Evolutionary conservation across 441 rosid species (phyloP).

Genomic region (Eutrema salsugineum): DNA sequence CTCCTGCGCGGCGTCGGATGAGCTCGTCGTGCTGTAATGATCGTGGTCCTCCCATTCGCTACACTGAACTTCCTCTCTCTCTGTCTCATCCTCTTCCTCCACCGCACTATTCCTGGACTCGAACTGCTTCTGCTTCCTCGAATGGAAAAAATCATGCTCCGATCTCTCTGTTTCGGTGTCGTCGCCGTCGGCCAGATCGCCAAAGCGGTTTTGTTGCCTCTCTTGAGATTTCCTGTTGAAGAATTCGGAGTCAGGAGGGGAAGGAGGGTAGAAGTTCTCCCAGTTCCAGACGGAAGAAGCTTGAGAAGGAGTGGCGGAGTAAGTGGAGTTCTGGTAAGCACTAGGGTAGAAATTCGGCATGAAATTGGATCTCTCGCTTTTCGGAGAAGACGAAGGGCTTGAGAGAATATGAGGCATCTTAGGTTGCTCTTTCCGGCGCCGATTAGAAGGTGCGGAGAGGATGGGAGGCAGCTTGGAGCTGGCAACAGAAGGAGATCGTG

Average conservation of each 20-base stretch:
- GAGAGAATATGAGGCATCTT: slow-evolving; percentile 91
- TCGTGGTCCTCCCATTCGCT: slow-evolving; percentile 92
- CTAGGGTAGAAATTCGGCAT: slow-evolving; percentile 48
- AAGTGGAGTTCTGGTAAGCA: slow-evolving; percentile 64
- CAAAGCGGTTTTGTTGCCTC: slow-evolving; percentile 28
- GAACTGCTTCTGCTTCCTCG: slow-evolving; percentile 19
- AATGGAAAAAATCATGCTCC: slow-evolving; percentile 56
- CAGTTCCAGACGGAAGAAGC: slow-evolving; percentile 94
- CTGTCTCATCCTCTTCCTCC: slow-evolving; percentile 47
- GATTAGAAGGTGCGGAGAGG: slow-evolving; percentile 36
- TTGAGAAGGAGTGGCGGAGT: slow-evolving; percentile 77
- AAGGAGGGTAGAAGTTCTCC: slow-evolving; percentile 93
- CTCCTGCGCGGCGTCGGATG: slow-evolving; percentile 47
- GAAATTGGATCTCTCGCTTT: slow-evolving; percentile 50
- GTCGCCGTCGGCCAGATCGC: slow-evolving; percentile 29
- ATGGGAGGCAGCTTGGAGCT: slow-evolving; percentile 45
- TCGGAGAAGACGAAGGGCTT: slow-evolving; percentile 61
- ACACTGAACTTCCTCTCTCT: slow-evolving; percentile 93
- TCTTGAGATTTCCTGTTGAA: slow-evolving; percentile 47
- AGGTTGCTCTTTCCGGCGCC: slow-evolving; percentile 41
- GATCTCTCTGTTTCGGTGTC: slow-evolving; percentile 63
- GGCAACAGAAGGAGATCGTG: slow-evolving; percentile 45
- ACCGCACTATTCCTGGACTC: slow-evolving; percentile 10
- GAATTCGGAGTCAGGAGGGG: slow-evolving; percentile 89
- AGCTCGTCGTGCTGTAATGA: slow-evolving; percentile 56